Evolutionary conservation across 73 alveolate genomes (phyloP).

Genomic region (Diophrys appendiculata): DNA sequence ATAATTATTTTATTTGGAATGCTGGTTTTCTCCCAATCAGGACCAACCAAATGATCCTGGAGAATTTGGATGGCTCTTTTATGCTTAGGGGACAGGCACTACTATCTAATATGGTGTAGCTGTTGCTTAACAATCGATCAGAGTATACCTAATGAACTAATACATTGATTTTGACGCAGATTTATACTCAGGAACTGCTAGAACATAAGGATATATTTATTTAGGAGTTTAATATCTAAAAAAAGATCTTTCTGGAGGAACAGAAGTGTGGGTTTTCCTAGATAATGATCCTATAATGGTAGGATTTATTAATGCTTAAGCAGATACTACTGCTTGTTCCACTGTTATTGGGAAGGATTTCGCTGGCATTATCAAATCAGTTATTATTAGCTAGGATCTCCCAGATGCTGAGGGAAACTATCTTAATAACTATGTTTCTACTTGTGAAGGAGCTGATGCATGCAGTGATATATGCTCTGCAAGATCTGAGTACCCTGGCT

Average conservation of each 20-base stretch:
- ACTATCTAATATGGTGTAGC: background rate
- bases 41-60: background rate
- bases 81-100: too few species aligned
- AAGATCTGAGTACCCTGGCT: too few species aligned
- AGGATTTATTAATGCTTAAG: background rate
- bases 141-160: background rate
- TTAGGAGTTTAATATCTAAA: background rate
- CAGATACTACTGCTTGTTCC: background rate
- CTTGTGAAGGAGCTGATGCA: too few species aligned
- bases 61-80: background rate
- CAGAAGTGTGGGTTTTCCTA: background rate
- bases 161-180: background rate
- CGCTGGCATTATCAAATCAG: background rate
- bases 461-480: too few species aligned
- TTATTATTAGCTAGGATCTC: too few species aligned
- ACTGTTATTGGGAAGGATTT: background rate
- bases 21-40: background rate
- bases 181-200: background rate
- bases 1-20: background rate
- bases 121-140: background rate
- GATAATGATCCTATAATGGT: background rate
- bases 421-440: too few species aligned
- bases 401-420: too few species aligned
- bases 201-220: background rate
- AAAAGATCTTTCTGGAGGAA: background rate